These are phyloP conservation scores for Triglochin maritima DNA, from an alignment of 106 monocot species.

Conservation along the genomic window DNA sequence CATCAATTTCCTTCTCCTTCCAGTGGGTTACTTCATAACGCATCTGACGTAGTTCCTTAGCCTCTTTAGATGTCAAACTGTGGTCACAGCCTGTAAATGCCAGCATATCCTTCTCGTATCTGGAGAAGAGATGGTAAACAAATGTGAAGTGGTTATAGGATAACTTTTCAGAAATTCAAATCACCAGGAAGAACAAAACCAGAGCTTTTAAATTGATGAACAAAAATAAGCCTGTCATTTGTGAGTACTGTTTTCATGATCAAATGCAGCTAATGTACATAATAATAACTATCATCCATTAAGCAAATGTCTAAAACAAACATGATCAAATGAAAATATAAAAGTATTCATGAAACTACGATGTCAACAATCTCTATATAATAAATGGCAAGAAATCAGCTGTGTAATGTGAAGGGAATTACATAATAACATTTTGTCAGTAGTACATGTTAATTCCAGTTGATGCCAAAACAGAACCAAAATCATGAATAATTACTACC, in stretches of 20 bases:
- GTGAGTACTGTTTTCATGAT: neutral
- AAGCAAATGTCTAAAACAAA: too few species aligned
- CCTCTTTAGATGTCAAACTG: conserved; percentile 66
- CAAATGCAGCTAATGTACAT: neutral
- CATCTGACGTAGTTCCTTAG: conserved; percentile 65
- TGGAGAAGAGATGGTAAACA: conserved; percentile 15
- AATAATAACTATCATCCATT: too few species aligned
- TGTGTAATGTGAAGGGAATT: too few species aligned
- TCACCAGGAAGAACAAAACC: neutral
- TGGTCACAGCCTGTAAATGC: conserved; percentile 87
- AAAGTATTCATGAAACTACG: too few species aligned
- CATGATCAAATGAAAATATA: too few species aligned
- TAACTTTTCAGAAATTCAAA: neutral
- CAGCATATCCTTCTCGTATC: conserved; percentile 96
- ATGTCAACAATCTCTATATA: too few species aligned
- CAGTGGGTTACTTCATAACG: conserved; percentile 83
- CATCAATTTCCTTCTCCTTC: conserved; percentile 97
- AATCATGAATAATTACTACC: too few species aligned
- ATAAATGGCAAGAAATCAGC: too few species aligned
- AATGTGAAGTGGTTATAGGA: neutral
- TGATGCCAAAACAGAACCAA: too few species aligned
- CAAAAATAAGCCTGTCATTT: too few species aligned
- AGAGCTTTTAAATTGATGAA: neutral
- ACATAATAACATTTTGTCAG: too few species aligned
- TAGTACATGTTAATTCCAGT: too few species aligned